Base-by-base conservation (phyloP, 2,329 filamentous ascomycete species). In the Thielaviopsis cerberus region DNA sequence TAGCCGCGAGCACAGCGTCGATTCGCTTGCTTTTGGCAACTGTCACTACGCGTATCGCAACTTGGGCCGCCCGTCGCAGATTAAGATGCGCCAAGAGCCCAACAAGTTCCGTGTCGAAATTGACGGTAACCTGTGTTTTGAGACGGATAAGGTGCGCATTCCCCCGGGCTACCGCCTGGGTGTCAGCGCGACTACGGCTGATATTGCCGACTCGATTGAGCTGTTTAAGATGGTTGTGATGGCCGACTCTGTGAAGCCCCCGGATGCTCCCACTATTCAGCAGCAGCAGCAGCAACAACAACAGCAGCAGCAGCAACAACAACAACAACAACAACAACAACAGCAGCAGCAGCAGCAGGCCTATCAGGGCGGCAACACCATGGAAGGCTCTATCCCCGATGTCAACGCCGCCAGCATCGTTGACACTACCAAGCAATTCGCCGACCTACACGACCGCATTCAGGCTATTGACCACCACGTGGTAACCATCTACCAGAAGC, bases 201-300 rank as follows among this genome's bases (percentile, higher is more conserved):
- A 97, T 64, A 90, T 82, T 65, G 89, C 92, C 0, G 92, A 98
- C 71, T 94, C 88, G 4, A 94, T 96, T 66, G 92, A 98, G 71
- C 70, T 95, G 63, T 92, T 90, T 75, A 94, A 91, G 68, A 79
- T 97, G 67, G 77, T 86, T 37, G 80, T 92, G 55, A 80, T 83
- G 66, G 82, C 78, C 11, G 78, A 81, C 25, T 68, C 69, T 27
- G 65, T 68, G 8, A 66, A 67, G 65, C 72, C 64, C 60, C 66
- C 62, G 34, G 55, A 62, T 58, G 61, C 63, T 30, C 27, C 27
- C 5, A 5, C 27, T 5, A 11, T 30, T 56, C n/a, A 59, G 59
- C 55, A 63, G 61, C 54, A 57, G 37, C 26, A 59, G 59, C 56
- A 54, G 51, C 25, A 57, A 37, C 53, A 54, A n/a, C 52, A 30